A percentile compares a stretch with the other conserved stretches of the same genome.
Evolutionary conservation across 192 early-diverging fungal species (phyloP).

Genomic region (Entomortierella beljakovae): DNA sequence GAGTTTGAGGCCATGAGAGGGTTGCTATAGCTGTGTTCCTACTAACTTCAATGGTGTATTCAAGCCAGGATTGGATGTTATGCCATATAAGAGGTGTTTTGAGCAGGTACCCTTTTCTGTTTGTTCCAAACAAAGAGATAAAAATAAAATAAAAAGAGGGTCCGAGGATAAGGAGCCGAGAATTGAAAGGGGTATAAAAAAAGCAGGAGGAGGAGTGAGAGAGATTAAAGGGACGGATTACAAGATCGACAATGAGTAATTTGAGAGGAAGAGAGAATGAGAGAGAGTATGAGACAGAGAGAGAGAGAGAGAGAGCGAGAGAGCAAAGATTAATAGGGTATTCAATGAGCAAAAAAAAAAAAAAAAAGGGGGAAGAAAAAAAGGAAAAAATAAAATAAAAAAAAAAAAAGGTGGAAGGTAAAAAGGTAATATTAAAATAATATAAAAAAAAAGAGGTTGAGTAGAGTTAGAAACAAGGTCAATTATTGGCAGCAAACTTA

Average conservation of each 20-base stretch:
- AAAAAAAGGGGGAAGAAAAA: background rate
- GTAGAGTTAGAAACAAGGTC: no score
- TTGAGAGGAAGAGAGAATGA: background rate
- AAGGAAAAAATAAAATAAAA: background rate
- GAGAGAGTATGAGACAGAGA: no score
- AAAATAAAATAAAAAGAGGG: background rate
- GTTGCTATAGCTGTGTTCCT: background rate
- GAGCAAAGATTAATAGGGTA: background rate
- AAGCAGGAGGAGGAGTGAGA: background rate
- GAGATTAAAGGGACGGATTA: background rate
- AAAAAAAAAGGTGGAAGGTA: background rate
- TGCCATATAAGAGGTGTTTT: conserved; percentile 13
- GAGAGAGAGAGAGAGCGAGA: no score
- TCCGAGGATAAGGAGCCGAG: background rate
- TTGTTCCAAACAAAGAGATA: background rate
- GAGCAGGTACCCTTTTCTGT: no score
- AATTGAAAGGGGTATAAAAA: background rate
- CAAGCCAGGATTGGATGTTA: conserved; percentile 7
- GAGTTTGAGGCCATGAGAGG: conserved; percentile 9
- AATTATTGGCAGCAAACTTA: no score
- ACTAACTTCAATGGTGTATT: background rate
- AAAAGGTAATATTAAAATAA: background rate
- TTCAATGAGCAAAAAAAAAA: no score
- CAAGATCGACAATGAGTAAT: background rate
- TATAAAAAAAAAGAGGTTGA: background rate